Conservation (phyloP, 2,329 filamentous ascomycete species). For the Acephala macrosclerotiorum region DNA sequence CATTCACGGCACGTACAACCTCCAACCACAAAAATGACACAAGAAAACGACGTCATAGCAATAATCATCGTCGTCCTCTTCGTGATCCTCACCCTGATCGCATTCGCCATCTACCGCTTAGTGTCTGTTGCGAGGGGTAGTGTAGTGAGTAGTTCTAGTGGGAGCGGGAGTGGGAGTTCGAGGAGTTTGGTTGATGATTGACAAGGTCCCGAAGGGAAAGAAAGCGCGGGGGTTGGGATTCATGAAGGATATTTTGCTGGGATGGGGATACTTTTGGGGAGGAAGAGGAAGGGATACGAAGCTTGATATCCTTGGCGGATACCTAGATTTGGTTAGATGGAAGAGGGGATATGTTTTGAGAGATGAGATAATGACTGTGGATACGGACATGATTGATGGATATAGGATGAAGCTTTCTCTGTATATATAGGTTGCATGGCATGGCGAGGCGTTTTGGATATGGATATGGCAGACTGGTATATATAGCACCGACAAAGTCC, state of each 20-base stretch:
- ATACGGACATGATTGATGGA: slow-evolving; percentile 10
- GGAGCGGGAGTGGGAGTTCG: slow-evolving; percentile 26
- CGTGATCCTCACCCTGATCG: slow-evolving; percentile 64
- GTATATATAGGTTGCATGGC: slow-evolving; percentile 17
- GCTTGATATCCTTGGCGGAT: background rate
- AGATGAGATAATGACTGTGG: slow-evolving; percentile 9
- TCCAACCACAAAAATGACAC: slow-evolving; percentile 56
- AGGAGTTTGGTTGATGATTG: slow-evolving; percentile 42
- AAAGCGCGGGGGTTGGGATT: too few species aligned
- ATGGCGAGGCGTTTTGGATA: slow-evolving; percentile 17
- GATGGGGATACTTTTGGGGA: background rate
- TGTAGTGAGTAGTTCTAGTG: slow-evolving; percentile 28
- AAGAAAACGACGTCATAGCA: slow-evolving; percentile 72
- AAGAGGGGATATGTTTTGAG: background rate
- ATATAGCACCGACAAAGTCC: slow-evolving; percentile 1
- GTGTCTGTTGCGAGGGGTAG: slow-evolving; percentile 55
- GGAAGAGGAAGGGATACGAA: slow-evolving; percentile 7
- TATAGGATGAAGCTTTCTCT: slow-evolving; percentile 11
- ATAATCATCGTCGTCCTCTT: slow-evolving; percentile 74
- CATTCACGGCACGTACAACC: slow-evolving; percentile 5
- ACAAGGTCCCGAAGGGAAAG: background rate
- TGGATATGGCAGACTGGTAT: slow-evolving; percentile 6
- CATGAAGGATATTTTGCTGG: too few species aligned
- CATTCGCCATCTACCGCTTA: slow-evolving; percentile 69
- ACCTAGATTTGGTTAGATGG: slow-evolving; percentile 7